Evolutionary conservation across 2,329 filamentous ascomycete genomes (phyloP), one percentile per base, ranked within the genome.

Genomic region (Ampelomyces quisqualis): DNA sequence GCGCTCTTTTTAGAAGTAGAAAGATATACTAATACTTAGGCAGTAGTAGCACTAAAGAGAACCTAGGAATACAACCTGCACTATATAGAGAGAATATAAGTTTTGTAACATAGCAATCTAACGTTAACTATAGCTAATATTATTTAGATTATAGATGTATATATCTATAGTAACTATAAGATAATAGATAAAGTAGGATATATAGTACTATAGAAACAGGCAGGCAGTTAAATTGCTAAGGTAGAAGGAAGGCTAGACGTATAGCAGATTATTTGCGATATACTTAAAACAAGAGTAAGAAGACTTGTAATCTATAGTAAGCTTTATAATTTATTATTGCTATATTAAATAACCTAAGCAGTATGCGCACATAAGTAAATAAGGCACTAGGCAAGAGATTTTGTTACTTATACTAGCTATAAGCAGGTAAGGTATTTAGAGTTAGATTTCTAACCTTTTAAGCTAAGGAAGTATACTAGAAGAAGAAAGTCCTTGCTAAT

Each of bases 281-380:
- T 51, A 9, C 33, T 54, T 1, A 7, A 31, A 7, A 47, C 28
- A 6, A 10, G 41, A 15, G 30, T 11, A 7, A 38, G 46, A 43
- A 47, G 35, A 35, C 24, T 54, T 21, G 34, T 23, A 2, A 52
- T 54, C n/a, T 50, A n/a, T 28, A 18, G 51, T 52, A 51, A 35
- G 47, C 24, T 13, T 18, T 32, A 8, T 29, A 15, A 14, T 14
- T 41, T 38, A 31, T 1, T 47, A 7, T 27, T 27, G 34, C 20
- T 22, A 31, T 38, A 34, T 31, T 33, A 42, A 43, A 15, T 35
- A 45, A 24, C n/a, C 22, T 7, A 7, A 24, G 22, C 27, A 52
- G 51, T 50, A 29, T 54, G 31, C 34, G 40, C 34, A 22, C 6
- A 42, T 14, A 2, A 5, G 14, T 2, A 44, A 21, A 54, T 54